Percentiles rank a stretch among this genome's conserved stretches.
Evolutionary conservation across 176 grass and related monocot species (phyloP).

Genomic region (Secale cereale): DNA sequence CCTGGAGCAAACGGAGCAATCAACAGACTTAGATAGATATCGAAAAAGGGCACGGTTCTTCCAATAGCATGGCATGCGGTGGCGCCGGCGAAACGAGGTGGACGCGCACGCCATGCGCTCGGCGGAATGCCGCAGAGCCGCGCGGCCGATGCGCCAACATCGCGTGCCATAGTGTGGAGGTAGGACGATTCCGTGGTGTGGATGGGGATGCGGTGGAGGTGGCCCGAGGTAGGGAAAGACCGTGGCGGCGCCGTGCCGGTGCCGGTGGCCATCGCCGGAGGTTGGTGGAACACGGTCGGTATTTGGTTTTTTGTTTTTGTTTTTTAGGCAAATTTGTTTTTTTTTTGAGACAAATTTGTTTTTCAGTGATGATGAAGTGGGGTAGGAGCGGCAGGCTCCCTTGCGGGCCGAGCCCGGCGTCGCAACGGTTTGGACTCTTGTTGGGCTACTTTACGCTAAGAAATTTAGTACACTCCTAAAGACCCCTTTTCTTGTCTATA

Average conservation of each 20-base stretch:
- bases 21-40: not conserved
- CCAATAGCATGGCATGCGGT: not conserved
- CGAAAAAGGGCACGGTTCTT: not conserved
- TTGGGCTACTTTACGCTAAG: no score
- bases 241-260: not conserved
- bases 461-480: no score
- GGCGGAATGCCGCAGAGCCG: slow-evolving; percentile 15
- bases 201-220: not conserved
- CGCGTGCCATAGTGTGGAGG: not conserved
- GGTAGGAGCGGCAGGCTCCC: not conserved
- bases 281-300: not conserved
- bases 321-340: no score
- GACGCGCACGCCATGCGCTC: not conserved
- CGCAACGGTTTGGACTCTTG: not conserved
- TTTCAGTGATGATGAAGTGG: no score
- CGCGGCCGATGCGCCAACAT: not conserved
- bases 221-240: not conserved
- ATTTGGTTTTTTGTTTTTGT: no score
- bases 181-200: no score
- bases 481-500: no score
- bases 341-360: no score
- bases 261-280: not conserved
- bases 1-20: slow-evolving; percentile 6
- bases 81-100: not conserved
- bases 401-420: not conserved